These are phyloP conservation scores for Chlamydomonas sp. DNA, from an alignment of 139 green algal genomes.

Conservation along the genomic window DNA sequence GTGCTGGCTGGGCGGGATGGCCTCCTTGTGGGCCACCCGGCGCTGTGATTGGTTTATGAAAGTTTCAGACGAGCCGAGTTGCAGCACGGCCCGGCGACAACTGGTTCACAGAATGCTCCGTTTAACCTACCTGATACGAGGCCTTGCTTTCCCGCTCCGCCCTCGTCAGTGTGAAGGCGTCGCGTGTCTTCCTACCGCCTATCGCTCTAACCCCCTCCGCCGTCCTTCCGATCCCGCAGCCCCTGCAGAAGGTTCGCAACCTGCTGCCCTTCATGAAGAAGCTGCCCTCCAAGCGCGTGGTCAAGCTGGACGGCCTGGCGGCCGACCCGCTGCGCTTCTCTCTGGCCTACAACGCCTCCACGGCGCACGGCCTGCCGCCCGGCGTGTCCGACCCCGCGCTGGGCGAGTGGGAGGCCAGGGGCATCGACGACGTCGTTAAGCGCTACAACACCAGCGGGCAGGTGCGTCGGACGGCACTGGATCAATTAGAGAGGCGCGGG, in stretches of 20 bases:
- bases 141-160: too few relatives aligned
- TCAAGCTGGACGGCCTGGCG: constrained; percentile 65
- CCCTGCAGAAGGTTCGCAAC: constrained; percentile 30
- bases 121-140: too few relatives aligned
- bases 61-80: too few relatives aligned
- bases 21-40: too few relatives aligned
- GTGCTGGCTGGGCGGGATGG: too few relatives aligned
- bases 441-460: constrained; percentile 67
- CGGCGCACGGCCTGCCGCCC: constrained; percentile 59
- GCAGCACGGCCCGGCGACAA: too few relatives aligned
- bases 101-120: too few relatives aligned
- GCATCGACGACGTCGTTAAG: constrained; percentile 45
- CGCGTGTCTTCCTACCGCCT: too few relatives aligned
- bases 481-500: too few relatives aligned
- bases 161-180: too few relatives aligned
- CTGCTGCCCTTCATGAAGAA: constrained; percentile 79
- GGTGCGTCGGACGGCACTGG: not conserved
- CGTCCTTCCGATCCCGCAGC: not conserved
- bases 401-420: constrained; percentile 44
- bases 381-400: constrained; percentile 44
- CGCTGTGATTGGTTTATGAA: too few relatives aligned
- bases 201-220: too few relatives aligned
- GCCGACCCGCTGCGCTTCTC: constrained; percentile 66
- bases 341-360: constrained; percentile 71
- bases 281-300: constrained; percentile 72